Evolutionary conservation across 2,329 filamentous ascomycete genomes (phyloP), one percentile per base, ranked within the genome.

Genomic region (Fusarium albidum): DNA sequence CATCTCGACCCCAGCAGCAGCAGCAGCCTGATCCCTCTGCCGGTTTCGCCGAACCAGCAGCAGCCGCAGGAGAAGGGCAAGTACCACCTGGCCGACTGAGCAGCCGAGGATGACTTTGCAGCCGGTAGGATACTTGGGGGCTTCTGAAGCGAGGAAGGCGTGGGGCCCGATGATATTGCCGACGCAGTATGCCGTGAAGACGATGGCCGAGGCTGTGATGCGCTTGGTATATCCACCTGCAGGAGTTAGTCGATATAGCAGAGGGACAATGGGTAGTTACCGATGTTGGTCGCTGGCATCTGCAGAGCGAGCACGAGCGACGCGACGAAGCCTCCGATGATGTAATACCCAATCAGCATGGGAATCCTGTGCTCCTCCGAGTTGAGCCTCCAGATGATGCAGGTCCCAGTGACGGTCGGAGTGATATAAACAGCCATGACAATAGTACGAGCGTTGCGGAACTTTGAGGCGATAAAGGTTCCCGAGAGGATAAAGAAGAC

Each of bases 221-320:
- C 76, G 71, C 65, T 79, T 79, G 3, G 76, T 79, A 57, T 77
- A 78, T 6, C 76, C 76, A 3, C 71, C 77, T 2, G n/a, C n/a
- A n/a, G n/a, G n/a, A n/a, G n/a, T n/a, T n/a, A n/a, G n/a, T n/a
- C n/a, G n/a, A n/a, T n/a, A n/a, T n/a, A n/a, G n/a, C n/a, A n/a
- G n/a, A n/a, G n/a, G n/a, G n/a, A n/a, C n/a, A n/a, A n/a, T n/a
- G n/a, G n/a, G n/a, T n/a, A n/a, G n/a, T n/a, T n/a, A n/a, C n/a
- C n/a, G n/a, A 79, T 58, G 34, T 80, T 80, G 14, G 74, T 70
- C 3, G 77, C 74, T 3, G 78, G 79, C 65, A 81, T 73, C 58
- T 80, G 81, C n/a, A 83, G 70, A 1, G 79, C 78, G 5, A 83
- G 69, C 2, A 82, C 79, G 11, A 84, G 68, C 8, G 78, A 78